phyloP scores from a whole-genome alignment of 768 basidiomycete species.

The Trametes meyenii region DNA sequence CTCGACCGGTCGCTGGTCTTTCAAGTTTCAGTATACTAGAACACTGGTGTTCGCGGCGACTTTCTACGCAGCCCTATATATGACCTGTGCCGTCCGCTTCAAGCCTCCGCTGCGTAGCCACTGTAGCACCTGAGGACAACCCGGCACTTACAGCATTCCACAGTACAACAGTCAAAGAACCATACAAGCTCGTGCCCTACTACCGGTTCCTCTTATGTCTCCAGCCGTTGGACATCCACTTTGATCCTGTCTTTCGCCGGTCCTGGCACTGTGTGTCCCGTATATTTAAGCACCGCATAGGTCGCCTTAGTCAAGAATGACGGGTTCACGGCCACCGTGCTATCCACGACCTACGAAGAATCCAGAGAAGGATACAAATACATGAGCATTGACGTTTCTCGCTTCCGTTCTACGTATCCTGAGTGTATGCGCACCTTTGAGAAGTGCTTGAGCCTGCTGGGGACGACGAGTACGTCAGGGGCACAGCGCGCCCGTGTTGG shows the following conservation, averaged over 20 bases:
- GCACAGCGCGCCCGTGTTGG: slow-evolving; percentile 35
- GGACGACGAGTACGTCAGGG: slow-evolving; percentile 85
- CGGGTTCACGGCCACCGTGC: slow-evolving; percentile 83
- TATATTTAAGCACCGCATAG: slow-evolving; percentile 48
- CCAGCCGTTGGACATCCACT: slow-evolving; percentile 22
- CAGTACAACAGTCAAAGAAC: too few species aligned
- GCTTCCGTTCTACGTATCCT: background rate
- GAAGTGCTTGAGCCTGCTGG: slow-evolving; percentile 90
- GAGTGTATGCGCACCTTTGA: slow-evolving; percentile 60
- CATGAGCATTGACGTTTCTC: background rate
- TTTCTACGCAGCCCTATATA: too few species aligned
- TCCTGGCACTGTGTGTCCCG: slow-evolving; percentile 8
- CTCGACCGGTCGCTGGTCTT: too few species aligned
- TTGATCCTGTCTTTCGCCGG: slow-evolving; percentile 21
- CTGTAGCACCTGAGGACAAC: too few species aligned
- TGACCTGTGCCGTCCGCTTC: too few species aligned
- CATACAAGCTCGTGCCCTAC: too few species aligned
- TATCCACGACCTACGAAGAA: slow-evolving; percentile 77
- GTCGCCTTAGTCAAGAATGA: slow-evolving; percentile 68
- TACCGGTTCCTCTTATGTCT: background rate
- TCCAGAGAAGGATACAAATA: background rate
- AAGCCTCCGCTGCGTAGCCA: too few species aligned
- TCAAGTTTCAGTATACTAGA: too few species aligned
- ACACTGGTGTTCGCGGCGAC: too few species aligned
- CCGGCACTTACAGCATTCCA: too few species aligned